Evolutionary conservation across 2,329 filamentous ascomycete species (phyloP).

Genomic region (Raffaelea arxii): DNA sequence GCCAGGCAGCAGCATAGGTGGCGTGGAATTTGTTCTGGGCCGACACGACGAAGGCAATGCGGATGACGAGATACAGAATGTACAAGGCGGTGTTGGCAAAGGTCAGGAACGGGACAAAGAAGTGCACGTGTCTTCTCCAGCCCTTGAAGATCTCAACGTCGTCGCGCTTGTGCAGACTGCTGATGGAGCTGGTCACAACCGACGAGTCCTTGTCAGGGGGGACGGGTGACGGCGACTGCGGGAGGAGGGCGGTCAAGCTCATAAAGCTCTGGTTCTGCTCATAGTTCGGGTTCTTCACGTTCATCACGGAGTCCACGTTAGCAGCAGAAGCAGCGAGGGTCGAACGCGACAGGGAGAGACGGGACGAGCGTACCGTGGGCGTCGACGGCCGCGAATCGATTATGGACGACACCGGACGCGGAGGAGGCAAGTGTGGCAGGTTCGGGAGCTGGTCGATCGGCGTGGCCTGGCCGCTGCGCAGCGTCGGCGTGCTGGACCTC

Average conservation of each 20-base stretch:
- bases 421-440: slow-evolving; percentile 11
- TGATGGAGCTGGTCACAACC: slow-evolving; percentile 24
- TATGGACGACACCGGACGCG: slow-evolving; percentile 4
- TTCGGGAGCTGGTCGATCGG: too few relatives aligned
- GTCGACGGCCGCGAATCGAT: slow-evolving; percentile 10
- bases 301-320: too few relatives aligned
- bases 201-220: slow-evolving; percentile 23
- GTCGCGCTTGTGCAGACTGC: slow-evolving; percentile 32
- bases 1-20: slow-evolving; percentile 42
- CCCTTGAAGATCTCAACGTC: slow-evolving; percentile 35
- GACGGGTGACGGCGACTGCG: slow-evolving; percentile 17
- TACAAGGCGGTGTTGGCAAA: slow-evolving; percentile 30
- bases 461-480: slow-evolving; percentile 10
- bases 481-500: slow-evolving; percentile 10
- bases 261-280: slow-evolving; percentile 31
- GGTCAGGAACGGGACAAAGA: slow-evolving; percentile 27
- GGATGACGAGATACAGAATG: slow-evolving; percentile 38
- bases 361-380: not conserved
- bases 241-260: slow-evolving; percentile 30
- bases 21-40: slow-evolving; percentile 32
- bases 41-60: slow-evolving; percentile 41
- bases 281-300: too few relatives aligned
- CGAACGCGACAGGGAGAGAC: not conserved
- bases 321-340: too few relatives aligned
- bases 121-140: slow-evolving; percentile 30